A percentile compares a stretch with the other conserved stretches of the same genome.
These are phyloP conservation scores for Singerocomus rubriflavus DNA, from an alignment of 1,284 basidiomycete genomes.

Conservation along the genomic window DNA sequence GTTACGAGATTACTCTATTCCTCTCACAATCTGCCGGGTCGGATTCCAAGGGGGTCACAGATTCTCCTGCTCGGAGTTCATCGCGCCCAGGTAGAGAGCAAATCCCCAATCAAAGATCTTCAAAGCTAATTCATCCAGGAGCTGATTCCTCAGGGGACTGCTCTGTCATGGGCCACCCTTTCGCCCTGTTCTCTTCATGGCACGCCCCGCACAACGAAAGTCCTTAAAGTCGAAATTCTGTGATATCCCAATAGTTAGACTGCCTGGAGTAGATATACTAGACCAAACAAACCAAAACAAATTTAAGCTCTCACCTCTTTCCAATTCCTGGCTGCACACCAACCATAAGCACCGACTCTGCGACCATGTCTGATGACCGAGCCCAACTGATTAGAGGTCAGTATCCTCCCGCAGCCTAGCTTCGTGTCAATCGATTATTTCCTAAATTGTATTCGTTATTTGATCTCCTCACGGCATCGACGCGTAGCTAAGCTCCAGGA, in stretches of 20 bases:
- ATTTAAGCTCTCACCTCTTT: neutral
- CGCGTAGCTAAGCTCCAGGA: constrained; percentile 55
- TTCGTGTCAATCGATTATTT: neutral
- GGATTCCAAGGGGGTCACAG: neutral
- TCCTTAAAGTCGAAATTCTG: neutral
- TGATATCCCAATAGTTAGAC: neutral
- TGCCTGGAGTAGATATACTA: neutral
- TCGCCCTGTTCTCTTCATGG: neutral
- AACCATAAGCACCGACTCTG: neutral
- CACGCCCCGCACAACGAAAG: neutral
- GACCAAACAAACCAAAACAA: constrained; percentile 28
- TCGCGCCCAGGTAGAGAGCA: neutral
- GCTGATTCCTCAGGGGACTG: no score
- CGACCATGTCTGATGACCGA: constrained; percentile 34
- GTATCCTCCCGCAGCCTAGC: neutral
- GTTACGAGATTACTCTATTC: neutral
- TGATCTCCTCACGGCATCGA: neutral
- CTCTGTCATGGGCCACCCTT: neutral
- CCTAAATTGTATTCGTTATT: neutral
- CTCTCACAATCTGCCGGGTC: neutral
- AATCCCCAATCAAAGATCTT: neutral
- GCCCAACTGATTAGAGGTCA: constrained; percentile 33
- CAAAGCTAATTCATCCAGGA: no score
- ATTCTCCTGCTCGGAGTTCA: neutral
- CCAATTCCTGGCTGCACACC: constrained; percentile 1